Base-by-base conservation (phyloP, 805 yeast genomes). In the Candida silvicultrix region DNA sequence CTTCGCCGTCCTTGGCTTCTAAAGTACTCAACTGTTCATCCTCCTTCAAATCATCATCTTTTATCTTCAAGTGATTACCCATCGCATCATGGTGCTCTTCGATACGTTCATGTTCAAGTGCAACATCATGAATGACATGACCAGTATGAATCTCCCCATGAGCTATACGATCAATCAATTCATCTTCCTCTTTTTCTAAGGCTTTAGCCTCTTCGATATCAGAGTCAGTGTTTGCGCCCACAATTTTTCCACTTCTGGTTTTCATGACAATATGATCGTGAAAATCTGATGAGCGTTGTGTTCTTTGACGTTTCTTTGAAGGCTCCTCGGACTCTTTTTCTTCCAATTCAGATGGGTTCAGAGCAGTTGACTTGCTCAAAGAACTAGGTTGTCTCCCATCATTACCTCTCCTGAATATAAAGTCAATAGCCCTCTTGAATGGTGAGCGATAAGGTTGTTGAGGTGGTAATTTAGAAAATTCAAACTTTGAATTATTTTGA, bases 221-320 rank as follows among this genome's bases (percentile, higher is more conserved):
- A 5, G 49, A 52, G 5, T 50, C 55, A 1, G 62, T 53, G 21
- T 50, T 54, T 4, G 64, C 66, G 34, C 65, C 66, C 42, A 63
- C 42, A 14, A 55, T 49, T 4, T 49, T 52, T 3, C 67, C 67
- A 42, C 66, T 63, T 43, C 66, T 46, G 1, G 65, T 63, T 39
- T 52, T 52, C 62, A 61, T 61, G 4, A 56, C 47, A 11, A 59
- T 53, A 40, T 55, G 62, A 37, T 47, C 43, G n/a, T 36, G 41
- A n/a, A 29, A 37, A 23, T 9, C 18, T 39, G 41, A 14, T 9
- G 23, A 19, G 16, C 21, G 12, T 29, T 36, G 19, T 19, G 40
- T 5, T 5, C 18, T 20, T 37, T 35, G 38, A 18, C 38, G 38
- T 19, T 35, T 35, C 22, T 35, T 35, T 15, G 38, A 5, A 7